These are phyloP conservation scores for Anthostomella pinea DNA, from an alignment of 2,329 filamentous ascomycete species.

Conservation along the genomic window DNA sequence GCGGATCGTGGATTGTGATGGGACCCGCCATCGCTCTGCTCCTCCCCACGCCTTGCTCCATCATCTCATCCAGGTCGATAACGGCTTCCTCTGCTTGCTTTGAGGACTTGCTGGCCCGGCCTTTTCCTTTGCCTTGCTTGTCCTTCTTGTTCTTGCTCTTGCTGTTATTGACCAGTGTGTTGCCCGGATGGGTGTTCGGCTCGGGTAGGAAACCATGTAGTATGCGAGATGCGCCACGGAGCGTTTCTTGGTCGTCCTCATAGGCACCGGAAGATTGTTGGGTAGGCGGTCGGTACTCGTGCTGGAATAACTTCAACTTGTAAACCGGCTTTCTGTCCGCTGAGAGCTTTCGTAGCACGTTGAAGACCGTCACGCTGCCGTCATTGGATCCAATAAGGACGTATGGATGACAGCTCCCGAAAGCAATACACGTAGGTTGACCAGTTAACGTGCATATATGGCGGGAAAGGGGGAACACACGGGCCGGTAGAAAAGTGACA, in stretches of 20 bases:
- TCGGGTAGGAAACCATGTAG: constrained; percentile 51
- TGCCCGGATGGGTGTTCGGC: constrained; percentile 46
- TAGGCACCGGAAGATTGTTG: background rate
- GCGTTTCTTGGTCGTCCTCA: constrained; percentile 10
- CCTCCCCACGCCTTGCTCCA: no score
- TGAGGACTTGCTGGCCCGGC: constrained; percentile 23
- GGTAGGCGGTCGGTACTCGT: constrained; percentile 46
- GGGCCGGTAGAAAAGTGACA: constrained; percentile 51
- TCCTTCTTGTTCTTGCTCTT: constrained; percentile 35
- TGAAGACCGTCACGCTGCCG: constrained; percentile 50
- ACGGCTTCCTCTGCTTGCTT: no score
- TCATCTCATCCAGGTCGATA: no score
- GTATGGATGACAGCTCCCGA: constrained; percentile 51
- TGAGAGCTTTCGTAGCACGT: constrained; percentile 43
- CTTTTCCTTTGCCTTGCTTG: constrained; percentile 19
- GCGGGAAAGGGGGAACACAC: constrained; percentile 51
- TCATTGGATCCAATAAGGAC: constrained; percentile 52
- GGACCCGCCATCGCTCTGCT: constrained; percentile 37
- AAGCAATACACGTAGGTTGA: constrained; percentile 48
- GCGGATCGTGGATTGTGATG: constrained; percentile 57
- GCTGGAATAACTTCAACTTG: constrained; percentile 49
- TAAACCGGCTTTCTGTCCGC: constrained; percentile 38
- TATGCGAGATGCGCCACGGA: constrained; percentile 50
- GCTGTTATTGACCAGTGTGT: constrained; percentile 30
- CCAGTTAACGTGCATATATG: constrained; percentile 51